These are phyloP conservation scores for Tylopilus intermedius DNA, from an alignment of 768 basidiomycete species.

Conservation along the genomic window DNA sequence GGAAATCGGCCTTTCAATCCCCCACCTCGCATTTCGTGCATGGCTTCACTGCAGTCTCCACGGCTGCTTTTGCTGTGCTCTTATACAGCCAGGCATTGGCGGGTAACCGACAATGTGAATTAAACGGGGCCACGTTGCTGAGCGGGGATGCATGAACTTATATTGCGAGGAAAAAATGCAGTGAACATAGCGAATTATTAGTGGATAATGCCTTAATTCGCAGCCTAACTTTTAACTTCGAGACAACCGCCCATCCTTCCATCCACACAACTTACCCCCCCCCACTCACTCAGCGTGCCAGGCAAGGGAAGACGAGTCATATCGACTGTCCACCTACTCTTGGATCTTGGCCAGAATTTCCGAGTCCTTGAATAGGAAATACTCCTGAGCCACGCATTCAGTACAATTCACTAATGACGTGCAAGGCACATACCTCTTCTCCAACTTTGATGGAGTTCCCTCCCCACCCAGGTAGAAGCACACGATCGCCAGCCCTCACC, in stretches of 20 bases:
- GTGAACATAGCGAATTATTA: conserved; percentile 20
- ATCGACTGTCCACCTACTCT: conserved; percentile 52
- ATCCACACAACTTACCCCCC: neutral
- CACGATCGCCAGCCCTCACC: conserved; percentile 87
- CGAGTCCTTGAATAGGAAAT: conserved; percentile 87
- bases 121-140: conserved; percentile 7
- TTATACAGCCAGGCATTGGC: neutral
- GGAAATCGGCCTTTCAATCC: neutral
- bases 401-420: neutral
- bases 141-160: conserved; percentile 24
- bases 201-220: conserved; percentile 10
- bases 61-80: neutral
- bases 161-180: conserved; percentile 10
- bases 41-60: neutral
- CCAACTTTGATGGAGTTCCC: conserved; percentile 95
- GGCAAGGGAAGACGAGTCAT: neutral
- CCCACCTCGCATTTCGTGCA: conserved; percentile 12
- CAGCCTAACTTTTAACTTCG: conserved; percentile 7
- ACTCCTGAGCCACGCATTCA: conserved; percentile 58
- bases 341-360: conserved; percentile 96
- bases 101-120: neutral
- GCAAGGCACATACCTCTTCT: conserved; percentile 68
- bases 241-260: neutral
- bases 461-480: conserved; percentile 94
- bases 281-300: neutral